Percentiles rank a stretch among this genome's conserved stretches.
Evolutionary conservation across 768 basidiomycete genomes (phyloP).

Genomic region (Hemileccinum impolitum): DNA sequence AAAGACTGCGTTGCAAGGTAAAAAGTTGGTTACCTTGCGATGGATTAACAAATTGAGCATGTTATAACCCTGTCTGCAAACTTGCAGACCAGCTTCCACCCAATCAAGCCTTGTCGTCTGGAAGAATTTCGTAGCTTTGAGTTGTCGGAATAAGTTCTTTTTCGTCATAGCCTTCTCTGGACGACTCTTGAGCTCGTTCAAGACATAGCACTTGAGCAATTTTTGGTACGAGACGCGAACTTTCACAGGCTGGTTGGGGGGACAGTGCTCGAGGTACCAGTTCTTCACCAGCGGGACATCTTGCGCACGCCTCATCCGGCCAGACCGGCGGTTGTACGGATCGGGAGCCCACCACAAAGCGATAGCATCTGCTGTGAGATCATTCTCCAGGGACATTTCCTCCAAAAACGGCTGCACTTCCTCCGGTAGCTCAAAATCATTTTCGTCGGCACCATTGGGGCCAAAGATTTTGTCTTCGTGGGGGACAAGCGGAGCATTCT

Average conservation of each 20-base stretch:
- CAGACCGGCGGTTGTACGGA: constrained; percentile 90
- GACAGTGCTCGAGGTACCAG: constrained; percentile 99
- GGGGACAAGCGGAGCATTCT: constrained; percentile 76
- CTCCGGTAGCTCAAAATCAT: constrained; percentile 84
- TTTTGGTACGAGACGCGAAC: constrained; percentile 99
- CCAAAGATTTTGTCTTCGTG: constrained; percentile 95
- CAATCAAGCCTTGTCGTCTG: constrained; percentile 97
- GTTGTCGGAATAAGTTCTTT: constrained; percentile 93
- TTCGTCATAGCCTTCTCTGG: constrained; percentile 97
- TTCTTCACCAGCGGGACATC: constrained; percentile 96
- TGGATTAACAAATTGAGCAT: constrained; percentile 99
- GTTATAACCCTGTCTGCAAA: constrained; percentile 98
- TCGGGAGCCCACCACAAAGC: constrained; percentile 99
- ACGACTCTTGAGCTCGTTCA: constrained; percentile 88
- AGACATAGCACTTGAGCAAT: constrained; percentile 89
- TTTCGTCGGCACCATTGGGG: constrained; percentile 78
- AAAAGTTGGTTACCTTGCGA: constrained; percentile 65
- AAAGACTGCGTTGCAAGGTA: background rate
- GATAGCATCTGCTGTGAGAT: constrained; percentile 93
- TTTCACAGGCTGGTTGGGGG: constrained; percentile 94
- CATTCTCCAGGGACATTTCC: constrained; percentile 77
- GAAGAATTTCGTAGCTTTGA: constrained; percentile 99
- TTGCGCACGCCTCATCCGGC: constrained; percentile 90
- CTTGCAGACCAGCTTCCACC: constrained; percentile 98
- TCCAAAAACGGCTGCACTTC: constrained; percentile 76